Evolutionary conservation across 2,329 filamentous ascomycete genomes (phyloP), one percentile per base, ranked within the genome.

Genomic region (Phaeoacremonium minimum): DNA sequence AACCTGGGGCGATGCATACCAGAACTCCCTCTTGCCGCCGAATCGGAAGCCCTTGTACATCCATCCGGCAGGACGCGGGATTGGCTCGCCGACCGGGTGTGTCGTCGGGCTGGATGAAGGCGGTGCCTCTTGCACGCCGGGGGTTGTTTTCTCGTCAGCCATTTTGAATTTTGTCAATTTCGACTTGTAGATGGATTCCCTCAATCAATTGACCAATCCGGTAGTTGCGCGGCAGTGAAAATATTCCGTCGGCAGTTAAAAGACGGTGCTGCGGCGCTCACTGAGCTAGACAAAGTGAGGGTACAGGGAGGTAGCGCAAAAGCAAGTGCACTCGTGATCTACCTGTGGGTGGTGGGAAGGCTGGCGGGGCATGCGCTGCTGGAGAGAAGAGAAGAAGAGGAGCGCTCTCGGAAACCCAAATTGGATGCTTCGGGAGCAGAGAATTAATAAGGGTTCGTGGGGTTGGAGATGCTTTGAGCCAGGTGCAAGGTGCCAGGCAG

Each of bases 1-100:
- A 32, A 80, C 61, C 51, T 80, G 76, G 11, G 85, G 85, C 39
- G 84, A 87, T 15, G 85, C 85, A 57, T 84, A 89, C 72, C 80
- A 87, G 7, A 83, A 42, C 46, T 72, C 70, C 3, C 14, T 19
- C 40, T 62, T 61, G 33, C 66, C 63, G 14, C 73, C 71, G 38
- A 87, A 41, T 38, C 66, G 72, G 51, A 77, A 52, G 33, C 70
- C 66, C 52, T 74, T 79, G 69, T 89, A 87, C 63, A 80, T 82
- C 83, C 83, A 87, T 44, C 74, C 73, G 4, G 46, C 29, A 3
- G 74, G 73, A 18, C 67, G 69, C 41, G 33, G 7, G 4, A 50
- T 15, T 3, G 35, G 18, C 8, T 26, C 41, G 15, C 28, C 38
- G 30, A 11, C 18, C 13, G 15, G 18, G 17, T 32, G 18, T 19